Base-by-base conservation (phyloP, 2,329 filamentous ascomycete species). In the Neonectria ditissima region DNA sequence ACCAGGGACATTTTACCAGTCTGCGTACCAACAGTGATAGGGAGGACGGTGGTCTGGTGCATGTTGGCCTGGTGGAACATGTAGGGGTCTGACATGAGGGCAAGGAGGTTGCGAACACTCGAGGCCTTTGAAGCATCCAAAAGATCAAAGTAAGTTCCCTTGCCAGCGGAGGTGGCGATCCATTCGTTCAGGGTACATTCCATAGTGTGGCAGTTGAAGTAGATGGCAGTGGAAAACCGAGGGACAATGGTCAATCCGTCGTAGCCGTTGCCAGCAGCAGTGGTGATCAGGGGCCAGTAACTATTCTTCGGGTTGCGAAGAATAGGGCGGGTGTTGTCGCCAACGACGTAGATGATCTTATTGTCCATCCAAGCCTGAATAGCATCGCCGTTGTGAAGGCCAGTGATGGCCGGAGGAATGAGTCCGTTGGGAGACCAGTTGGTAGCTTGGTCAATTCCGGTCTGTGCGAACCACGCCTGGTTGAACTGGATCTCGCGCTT, bases 11-110 rank as follows among this genome's bases (percentile, higher is more conserved):
- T 67, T 10, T 39, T 55, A 11, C 54, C 51, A 1, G 65, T 67
- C 45, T 67, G 55, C 16, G 43, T 43, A 24, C 65, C 65, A 22
- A 68, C 28, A 2, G 64, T 68, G 3, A 63, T 59, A 26, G 65
- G 32, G 32, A 34, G 32, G 32, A 34, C 32, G 20, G 4, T 56
- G 6, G 37, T 45, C 28, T 54, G 60, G 8, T 62, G 58, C 61
- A 68, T 65, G 57, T 68, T 68, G 47, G 65, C 65, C 57, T 68
- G 65, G 28, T 68, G 65, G 47, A 68, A 68, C 65, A 68, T 68
- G 57, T 68, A 68, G 11, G 65, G 64, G 20, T 68, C 65, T 6
- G 64, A 45, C 37, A 65, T 51, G 8, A 67, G 61, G 2, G 52
- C 50, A 1, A 68, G 55, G 1, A 68, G 41, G 26, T 68, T 60